These are phyloP conservation scores for Trichophyton mentagrophytes DNA, from an alignment of 2,329 filamentous ascomycete species.

Conservation along the genomic window DNA sequence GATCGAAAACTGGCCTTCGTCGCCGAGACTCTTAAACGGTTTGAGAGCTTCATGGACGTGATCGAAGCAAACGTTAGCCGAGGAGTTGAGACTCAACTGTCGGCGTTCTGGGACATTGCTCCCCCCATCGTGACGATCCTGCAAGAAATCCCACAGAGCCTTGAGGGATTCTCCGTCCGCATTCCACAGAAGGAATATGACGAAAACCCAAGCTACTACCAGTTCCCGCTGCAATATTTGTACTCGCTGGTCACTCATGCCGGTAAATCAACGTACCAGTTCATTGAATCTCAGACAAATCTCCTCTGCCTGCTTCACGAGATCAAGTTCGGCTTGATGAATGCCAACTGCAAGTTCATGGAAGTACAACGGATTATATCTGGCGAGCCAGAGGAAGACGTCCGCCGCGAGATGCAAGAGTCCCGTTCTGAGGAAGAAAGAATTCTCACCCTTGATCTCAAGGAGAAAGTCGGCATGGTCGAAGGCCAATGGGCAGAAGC, in stretches of 20 bases:
- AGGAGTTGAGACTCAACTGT: constrained; percentile 82
- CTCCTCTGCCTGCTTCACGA: constrained; percentile 81
- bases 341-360: constrained; percentile 53
- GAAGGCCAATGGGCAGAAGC: constrained; percentile 85
- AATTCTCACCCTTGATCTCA: constrained; percentile 67
- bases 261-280: constrained; percentile 88
- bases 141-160: constrained; percentile 56
- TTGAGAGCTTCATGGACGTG: constrained; percentile 62
- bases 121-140: constrained; percentile 66
- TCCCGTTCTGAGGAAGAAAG: constrained; percentile 55
- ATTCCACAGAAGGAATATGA: constrained; percentile 68
- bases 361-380: constrained; percentile 49
- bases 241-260: constrained; percentile 74
- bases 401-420: constrained; percentile 38
- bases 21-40: constrained; percentile 57
- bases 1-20: constrained; percentile 61
- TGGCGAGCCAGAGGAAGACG: constrained; percentile 32
- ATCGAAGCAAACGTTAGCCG: constrained; percentile 75
- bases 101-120: constrained; percentile 95
- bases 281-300: constrained; percentile 90
- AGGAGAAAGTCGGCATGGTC: constrained; percentile 83
- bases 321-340: constrained; percentile 66
- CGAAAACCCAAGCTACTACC: constrained; percentile 71
- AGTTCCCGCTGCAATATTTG: constrained; percentile 79
- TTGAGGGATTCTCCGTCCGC: constrained; percentile 53